Percentiles rank a stretch among this genome's conserved stretches.
Evolutionary conservation across 495 filamentous ascomycete genomes (phyloP).

Genomic region (Penicillium steckii): DNA sequence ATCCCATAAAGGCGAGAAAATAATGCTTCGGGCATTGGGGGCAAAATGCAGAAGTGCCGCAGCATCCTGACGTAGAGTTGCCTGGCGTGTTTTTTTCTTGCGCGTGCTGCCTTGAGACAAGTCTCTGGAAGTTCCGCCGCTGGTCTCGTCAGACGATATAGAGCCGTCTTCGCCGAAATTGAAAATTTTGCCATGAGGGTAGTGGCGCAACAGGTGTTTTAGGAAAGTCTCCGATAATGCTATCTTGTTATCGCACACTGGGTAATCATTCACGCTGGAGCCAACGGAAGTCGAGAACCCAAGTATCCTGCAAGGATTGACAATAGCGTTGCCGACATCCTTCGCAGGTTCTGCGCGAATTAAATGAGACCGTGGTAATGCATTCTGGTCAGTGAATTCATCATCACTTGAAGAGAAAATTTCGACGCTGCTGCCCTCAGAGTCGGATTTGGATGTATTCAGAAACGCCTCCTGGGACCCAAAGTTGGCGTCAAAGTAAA

Average conservation of each 20-base stretch:
- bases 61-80: constrained; percentile 13
- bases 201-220: constrained; percentile 7
- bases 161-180: constrained; percentile 16
- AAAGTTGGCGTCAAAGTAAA: constrained; percentile 49
- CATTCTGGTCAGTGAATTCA: no score
- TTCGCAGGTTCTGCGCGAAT: no score
- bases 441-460: no score
- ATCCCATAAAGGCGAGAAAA: constrained; percentile 21
- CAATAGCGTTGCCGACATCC: no score
- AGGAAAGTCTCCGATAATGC: constrained; percentile 16
- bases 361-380: no score
- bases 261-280: constrained; percentile 13
- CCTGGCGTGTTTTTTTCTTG: constrained; percentile 13
- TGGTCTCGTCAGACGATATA: constrained; percentile 13
- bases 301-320: constrained; percentile 16
- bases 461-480: constrained; percentile 9
- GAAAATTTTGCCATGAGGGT: constrained; percentile 20
- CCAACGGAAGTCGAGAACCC: constrained; percentile 15
- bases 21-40: constrained; percentile 17
- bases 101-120: constrained; percentile 10
- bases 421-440: no score
- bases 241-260: constrained; percentile 5
- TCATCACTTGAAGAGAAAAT: no score
- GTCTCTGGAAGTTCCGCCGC: constrained; percentile 8
- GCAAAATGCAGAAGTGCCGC: constrained; percentile 11